Conservation (phyloP, 202 grass and related monocot species). For the Carex arenaria region DNA sequence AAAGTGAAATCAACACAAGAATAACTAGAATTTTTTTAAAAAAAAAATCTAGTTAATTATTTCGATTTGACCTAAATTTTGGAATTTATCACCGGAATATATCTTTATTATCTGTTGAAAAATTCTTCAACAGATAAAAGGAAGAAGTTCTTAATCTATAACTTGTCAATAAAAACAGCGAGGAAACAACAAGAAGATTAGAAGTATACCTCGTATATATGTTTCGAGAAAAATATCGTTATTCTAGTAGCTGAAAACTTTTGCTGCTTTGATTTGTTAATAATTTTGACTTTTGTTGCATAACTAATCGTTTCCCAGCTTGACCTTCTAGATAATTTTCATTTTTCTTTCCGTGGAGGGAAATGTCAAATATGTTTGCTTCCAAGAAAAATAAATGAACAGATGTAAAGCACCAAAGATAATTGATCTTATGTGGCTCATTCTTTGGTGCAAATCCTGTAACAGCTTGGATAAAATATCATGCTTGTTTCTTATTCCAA, state of each 20-base stretch:
- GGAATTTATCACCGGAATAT: no score
- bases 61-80: no score
- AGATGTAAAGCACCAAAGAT: not conserved
- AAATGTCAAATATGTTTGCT: slow-evolving; percentile 4
- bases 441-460: not conserved
- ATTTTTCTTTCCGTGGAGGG: not conserved
- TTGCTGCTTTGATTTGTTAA: not conserved
- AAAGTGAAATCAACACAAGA: no score
- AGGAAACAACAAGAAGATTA: no score
- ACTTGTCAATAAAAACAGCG: no score
- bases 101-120: no score
- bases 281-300: not conserved
- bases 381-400: not conserved
- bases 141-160: no score
- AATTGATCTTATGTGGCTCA: not conserved
- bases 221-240: not conserved
- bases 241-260: not conserved
- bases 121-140: no score
- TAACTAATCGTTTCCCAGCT: not conserved
- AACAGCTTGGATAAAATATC: not conserved
- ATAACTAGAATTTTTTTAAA: no score
- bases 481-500: no score
- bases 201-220: not conserved
- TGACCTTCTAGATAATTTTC: slow-evolving; percentile 2
- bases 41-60: no score